A percentile compares a stretch with the other conserved stretches of the same genome.
phyloP scores from a whole-genome alignment of 768 basidiomycete species.

The Hemileccinum impolitum region DNA sequence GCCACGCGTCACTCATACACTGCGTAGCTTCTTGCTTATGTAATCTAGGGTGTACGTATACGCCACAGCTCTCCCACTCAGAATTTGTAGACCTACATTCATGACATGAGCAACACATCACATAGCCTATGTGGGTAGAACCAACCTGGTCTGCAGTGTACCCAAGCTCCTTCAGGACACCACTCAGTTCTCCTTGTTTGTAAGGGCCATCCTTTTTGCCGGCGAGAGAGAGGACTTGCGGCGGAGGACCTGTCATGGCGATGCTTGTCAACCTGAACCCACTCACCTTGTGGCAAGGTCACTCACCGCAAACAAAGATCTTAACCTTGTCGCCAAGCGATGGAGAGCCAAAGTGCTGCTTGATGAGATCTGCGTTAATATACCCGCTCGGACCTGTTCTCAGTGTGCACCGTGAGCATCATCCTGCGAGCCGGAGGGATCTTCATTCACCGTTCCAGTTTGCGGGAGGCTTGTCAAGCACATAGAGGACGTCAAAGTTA shows the following conservation, averaged over 20 bases:
- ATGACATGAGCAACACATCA: slow-evolving; percentile 1
- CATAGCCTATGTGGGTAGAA: not conserved
- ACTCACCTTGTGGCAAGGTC: not conserved
- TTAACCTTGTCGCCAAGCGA: slow-evolving; percentile 75
- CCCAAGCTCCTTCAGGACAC: slow-evolving; percentile 82
- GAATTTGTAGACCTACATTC: slow-evolving; percentile 41
- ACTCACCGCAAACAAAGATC: slow-evolving; percentile 83
- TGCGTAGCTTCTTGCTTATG: slow-evolving; percentile 19
- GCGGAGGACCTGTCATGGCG: slow-evolving; percentile 59
- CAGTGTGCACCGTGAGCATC: slow-evolving; percentile 2
- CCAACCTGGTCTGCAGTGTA: slow-evolving; percentile 85
- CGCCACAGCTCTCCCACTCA: slow-evolving; percentile 17
- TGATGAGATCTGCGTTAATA: slow-evolving; percentile 68
- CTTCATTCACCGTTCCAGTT: slow-evolving; percentile 53
- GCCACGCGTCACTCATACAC: slow-evolving; percentile 24
- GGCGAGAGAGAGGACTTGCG: slow-evolving; percentile 82
- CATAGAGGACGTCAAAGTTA: slow-evolving; percentile 79
- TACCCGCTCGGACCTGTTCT: slow-evolving; percentile 64
- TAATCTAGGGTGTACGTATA: slow-evolving; percentile 20
- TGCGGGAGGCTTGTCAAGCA: slow-evolving; percentile 70
- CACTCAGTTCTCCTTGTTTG: slow-evolving; percentile 80
- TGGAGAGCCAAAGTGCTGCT: slow-evolving; percentile 65
- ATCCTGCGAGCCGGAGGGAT: not conserved
- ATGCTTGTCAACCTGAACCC: not conserved
- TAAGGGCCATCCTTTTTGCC: slow-evolving; percentile 81